Percentiles rank a stretch among this genome's conserved stretches.
phyloP scores from a whole-genome alignment of 202 grass and related monocot species.

The Brachypodium distachyon region DNA sequence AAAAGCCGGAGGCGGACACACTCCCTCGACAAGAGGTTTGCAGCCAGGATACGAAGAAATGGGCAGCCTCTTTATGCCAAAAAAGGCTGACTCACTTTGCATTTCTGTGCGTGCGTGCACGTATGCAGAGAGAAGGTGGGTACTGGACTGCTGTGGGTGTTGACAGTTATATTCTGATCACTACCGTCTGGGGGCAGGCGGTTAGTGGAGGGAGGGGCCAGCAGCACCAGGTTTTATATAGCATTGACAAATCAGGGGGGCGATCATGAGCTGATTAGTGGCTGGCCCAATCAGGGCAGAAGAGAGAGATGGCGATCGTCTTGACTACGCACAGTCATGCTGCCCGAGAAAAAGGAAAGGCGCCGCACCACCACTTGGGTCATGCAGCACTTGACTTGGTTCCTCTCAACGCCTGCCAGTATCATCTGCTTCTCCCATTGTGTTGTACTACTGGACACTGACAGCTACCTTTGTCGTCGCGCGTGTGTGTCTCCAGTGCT shows the following conservation, averaged over 20 bases:
- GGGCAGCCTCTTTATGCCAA: neutral
- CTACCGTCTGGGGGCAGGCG: neutral
- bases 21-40: neutral
- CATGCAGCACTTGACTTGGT: conserved; percentile 14
- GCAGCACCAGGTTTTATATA: conserved; percentile 34
- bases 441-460: neutral
- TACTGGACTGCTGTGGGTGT: neutral
- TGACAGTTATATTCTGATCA: conserved; percentile 18
- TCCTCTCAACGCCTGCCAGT: conserved; percentile 7
- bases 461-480: neutral
- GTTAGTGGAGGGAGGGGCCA: conserved; percentile 17
- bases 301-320: conserved; percentile 20
- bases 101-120: neutral
- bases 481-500: neutral
- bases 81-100: neutral
- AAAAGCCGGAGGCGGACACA: too few species aligned
- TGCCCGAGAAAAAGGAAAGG: conserved; percentile 16
- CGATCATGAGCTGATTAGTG: conserved; percentile 17
- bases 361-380: neutral
- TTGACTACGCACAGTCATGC: conserved; percentile 32
- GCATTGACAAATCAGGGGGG: conserved; percentile 32
- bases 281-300: conserved; percentile 19
- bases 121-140: neutral
- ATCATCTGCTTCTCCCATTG: conserved; percentile 2
- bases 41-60: conserved; percentile 8